phyloP scores from a whole-genome alignment of 192 early-diverging fungal genomes.

The Entrophospora sp. region DNA sequence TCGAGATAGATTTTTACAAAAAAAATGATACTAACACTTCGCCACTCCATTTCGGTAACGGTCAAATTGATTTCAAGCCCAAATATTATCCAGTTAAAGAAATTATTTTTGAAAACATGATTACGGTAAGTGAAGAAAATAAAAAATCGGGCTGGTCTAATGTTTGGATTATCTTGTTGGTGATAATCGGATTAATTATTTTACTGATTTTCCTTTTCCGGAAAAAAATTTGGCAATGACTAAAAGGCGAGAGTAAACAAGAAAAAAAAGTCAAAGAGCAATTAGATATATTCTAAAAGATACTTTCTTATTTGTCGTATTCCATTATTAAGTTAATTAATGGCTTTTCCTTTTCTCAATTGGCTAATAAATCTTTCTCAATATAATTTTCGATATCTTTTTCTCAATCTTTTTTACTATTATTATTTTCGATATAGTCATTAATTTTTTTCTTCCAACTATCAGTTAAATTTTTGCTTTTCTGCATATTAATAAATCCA shows the following conservation, averaged over 20 bases:
- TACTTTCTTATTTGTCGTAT: too few species aligned
- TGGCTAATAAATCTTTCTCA: neutral
- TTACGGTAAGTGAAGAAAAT: neutral
- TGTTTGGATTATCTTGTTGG: neutral
- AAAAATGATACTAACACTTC: neutral
- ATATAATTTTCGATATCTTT: neutral
- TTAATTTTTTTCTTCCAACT: neutral
- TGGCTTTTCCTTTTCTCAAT: conserved; percentile 6
- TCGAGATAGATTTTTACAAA: neutral
- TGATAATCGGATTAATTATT: neutral
- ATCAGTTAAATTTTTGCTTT: neutral
- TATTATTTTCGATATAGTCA: neutral
- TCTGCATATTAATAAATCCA: conserved; percentile 15
- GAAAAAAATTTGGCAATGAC: neutral
- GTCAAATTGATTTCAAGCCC: neutral
- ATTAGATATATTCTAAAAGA: conserved; percentile 6
- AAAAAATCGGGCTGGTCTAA: neutral
- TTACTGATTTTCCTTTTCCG: neutral
- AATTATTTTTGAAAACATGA: neutral
- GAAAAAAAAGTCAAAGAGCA: neutral
- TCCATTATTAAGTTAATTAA: neutral
- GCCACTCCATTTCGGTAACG: neutral
- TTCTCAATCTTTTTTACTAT: too few species aligned
- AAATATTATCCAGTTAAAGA: neutral
- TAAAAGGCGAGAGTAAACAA: neutral